Percentiles rank a stretch among this genome's conserved stretches.
phyloP scores from a whole-genome alignment of 805 yeast genomes.

The Wilhelminamyces savonicus region DNA sequence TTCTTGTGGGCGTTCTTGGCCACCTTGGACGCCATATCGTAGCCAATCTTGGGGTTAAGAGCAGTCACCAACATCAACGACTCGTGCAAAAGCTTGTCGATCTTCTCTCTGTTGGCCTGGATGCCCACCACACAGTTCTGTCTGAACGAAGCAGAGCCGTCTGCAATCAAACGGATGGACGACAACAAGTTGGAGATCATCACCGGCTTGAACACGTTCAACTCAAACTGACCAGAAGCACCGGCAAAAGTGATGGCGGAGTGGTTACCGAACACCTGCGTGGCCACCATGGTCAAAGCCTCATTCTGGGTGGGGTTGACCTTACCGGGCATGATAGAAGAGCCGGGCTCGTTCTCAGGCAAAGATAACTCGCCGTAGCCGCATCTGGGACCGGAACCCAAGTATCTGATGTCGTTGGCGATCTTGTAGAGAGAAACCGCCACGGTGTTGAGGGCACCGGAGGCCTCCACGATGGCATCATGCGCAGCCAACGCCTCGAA shows the following conservation, averaged over 20 bases:
- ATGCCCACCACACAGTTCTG: conserved; percentile 94
- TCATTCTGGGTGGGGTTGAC: conserved; percentile 99
- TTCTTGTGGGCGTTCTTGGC: conserved; percentile 99
- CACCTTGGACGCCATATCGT: conserved; percentile 94
- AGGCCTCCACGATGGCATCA: conserved; percentile 96
- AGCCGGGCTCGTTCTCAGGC: conserved; percentile 99
- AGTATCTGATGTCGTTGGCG: conserved; percentile 96
- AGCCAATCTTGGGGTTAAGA: conserved; percentile 97
- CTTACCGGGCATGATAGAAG: conserved; percentile 99
- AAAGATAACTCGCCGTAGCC: conserved; percentile 94
- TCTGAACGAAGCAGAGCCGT: conserved; percentile 87
- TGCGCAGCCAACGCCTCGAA: conserved; percentile 99
- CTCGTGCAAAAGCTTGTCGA: conserved; percentile 82
- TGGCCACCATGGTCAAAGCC: conserved; percentile 96
- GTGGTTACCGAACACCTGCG: conserved; percentile 97
- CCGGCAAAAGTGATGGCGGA: conserved; percentile 94
- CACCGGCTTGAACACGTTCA: conserved; percentile 97
- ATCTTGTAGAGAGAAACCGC: conserved; percentile 93
- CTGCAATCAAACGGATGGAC: conserved; percentile 83
- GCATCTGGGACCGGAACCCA: conserved; percentile 99
- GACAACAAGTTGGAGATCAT: conserved; percentile 85
- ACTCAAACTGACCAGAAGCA: conserved; percentile 97
- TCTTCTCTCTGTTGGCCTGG: conserved; percentile 80
- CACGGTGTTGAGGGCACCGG: conserved; percentile 94
- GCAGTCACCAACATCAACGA: conserved; percentile 98